Conservation (phyloP, 1,139 yeast species). For the Wickerhamomyces sp. region DNA sequence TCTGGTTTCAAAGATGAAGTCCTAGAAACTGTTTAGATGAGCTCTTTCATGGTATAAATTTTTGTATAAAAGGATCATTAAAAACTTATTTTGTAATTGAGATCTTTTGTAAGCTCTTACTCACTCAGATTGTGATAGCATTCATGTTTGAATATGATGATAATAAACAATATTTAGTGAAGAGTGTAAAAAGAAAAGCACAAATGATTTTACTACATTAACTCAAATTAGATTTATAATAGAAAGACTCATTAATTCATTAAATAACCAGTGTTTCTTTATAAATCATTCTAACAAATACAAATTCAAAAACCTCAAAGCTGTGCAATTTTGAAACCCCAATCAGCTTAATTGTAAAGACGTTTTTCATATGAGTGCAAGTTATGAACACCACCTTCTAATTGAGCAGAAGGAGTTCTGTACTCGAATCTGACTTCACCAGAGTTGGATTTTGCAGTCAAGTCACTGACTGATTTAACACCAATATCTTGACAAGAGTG, state of each 20-base stretch:
- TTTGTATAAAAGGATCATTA: constrained; percentile 3
- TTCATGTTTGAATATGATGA: too few species aligned
- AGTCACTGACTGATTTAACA: constrained; percentile 56
- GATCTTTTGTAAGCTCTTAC: too few species aligned
- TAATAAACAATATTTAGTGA: too few species aligned
- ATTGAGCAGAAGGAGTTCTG: constrained; percentile 98
- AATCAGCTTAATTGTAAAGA: constrained; percentile 65
- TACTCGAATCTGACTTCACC: constrained; percentile 90
- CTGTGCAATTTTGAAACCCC: too few species aligned
- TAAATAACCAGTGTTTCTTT: too few species aligned
- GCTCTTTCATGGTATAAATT: background rate
- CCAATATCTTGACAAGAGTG: constrained; percentile 99
- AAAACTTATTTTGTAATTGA: constrained; percentile 1
- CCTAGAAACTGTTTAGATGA: constrained; percentile 69
- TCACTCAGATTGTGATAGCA: too few species aligned
- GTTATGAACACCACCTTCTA: constrained; percentile 98
- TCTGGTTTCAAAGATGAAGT: constrained; percentile 88
- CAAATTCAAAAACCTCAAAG: background rate
- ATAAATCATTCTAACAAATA: background rate
- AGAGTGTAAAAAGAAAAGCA: too few species aligned
- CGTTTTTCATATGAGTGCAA: constrained; percentile 97
- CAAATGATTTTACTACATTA: too few species aligned
- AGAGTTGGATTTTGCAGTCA: constrained; percentile 58
- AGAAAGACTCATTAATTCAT: too few species aligned
- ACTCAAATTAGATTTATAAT: too few species aligned